Conservation (phyloP, 805 yeast genomes). For the Saccharomycodes ludwigii region DNA sequence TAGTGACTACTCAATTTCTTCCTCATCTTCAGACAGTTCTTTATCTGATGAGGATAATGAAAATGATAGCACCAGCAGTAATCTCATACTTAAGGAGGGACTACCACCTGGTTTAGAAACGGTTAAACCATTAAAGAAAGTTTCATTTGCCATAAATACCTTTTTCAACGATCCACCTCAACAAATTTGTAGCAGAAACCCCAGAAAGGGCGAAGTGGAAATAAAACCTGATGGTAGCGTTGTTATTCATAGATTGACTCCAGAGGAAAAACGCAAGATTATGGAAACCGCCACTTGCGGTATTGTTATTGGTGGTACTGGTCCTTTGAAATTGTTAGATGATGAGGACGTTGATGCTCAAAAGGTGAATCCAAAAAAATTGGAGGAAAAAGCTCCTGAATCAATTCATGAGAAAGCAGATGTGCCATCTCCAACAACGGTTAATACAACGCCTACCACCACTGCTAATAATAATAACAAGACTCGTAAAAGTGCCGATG, state of each 20-base stretch:
- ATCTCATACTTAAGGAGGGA: background rate
- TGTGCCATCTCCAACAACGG: no score
- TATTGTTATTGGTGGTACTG: slow-evolving; percentile 70
- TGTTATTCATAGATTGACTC: slow-evolving; percentile 40
- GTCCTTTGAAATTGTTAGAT: slow-evolving; percentile 38
- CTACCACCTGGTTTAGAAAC: slow-evolving; percentile 30
- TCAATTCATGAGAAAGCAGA: slow-evolving; percentile 9
- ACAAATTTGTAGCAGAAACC: slow-evolving; percentile 71
- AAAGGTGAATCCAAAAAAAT: slow-evolving; percentile 7
- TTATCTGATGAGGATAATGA: background rate
- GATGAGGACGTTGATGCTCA: slow-evolving; percentile 6
- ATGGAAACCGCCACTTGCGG: slow-evolving; percentile 43
- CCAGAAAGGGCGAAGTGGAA: slow-evolving; percentile 74
- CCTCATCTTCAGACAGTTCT: slow-evolving; percentile 4
- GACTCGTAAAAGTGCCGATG: no score
- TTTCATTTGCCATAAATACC: slow-evolving; percentile 66
- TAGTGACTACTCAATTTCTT: slow-evolving; percentile 1
- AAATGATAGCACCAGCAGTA: background rate
- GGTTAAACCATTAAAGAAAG: slow-evolving; percentile 39
- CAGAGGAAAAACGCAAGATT: slow-evolving; percentile 38
- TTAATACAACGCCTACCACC: no score
- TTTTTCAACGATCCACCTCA: slow-evolving; percentile 80
- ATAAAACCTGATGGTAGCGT: slow-evolving; percentile 41
- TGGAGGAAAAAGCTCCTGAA: slow-evolving; percentile 15
- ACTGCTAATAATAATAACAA: no score